phyloP scores from a whole-genome alignment of 495 filamentous ascomycete species.

The Apiosordaria backusii region DNA sequence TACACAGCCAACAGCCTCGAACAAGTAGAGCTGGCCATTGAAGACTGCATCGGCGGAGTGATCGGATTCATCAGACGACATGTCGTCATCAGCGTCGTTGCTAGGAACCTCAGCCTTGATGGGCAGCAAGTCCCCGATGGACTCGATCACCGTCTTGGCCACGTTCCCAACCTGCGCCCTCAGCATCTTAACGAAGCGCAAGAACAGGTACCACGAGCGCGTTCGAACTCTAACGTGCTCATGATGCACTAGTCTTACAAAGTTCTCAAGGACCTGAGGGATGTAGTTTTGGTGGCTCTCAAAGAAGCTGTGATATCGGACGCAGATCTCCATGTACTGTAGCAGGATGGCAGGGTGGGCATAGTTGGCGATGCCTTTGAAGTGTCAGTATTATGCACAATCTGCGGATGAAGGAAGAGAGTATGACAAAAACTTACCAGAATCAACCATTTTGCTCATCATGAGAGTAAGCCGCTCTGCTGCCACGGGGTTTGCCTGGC shows the following conservation, averaged over 20 bases:
- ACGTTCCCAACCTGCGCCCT: constrained; percentile 79
- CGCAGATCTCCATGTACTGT: constrained; percentile 97
- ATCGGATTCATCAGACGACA: constrained; percentile 87
- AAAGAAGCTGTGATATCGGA: constrained; percentile 91
- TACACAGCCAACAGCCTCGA: constrained; percentile 89
- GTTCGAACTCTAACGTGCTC: constrained; percentile 77
- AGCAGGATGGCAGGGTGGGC: constrained; percentile 88
- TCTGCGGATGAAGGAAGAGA: too few species aligned
- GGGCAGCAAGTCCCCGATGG: constrained; percentile 80
- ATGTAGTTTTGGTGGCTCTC: constrained; percentile 74
- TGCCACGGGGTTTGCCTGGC: constrained; percentile 67
- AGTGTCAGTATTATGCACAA: constrained; percentile 17
- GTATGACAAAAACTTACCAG: constrained; percentile 53
- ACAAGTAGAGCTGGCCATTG: constrained; percentile 85
- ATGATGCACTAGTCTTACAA: constrained; percentile 85
- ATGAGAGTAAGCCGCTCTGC: constrained; percentile 76
- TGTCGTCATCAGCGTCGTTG: constrained; percentile 79
- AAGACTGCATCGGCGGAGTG: constrained; percentile 85
- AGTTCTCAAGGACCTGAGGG: constrained; percentile 82
- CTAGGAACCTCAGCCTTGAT: constrained; percentile 84
- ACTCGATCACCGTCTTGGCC: constrained; percentile 81
- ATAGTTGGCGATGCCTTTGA: constrained; percentile 70
- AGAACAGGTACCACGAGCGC: constrained; percentile 95
- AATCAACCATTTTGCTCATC: constrained; percentile 93
- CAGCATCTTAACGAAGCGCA: constrained; percentile 86